Base-by-base conservation (phyloP, 1,284 basidiomycete genomes). In the Heterobasidion irregulare region DNA sequence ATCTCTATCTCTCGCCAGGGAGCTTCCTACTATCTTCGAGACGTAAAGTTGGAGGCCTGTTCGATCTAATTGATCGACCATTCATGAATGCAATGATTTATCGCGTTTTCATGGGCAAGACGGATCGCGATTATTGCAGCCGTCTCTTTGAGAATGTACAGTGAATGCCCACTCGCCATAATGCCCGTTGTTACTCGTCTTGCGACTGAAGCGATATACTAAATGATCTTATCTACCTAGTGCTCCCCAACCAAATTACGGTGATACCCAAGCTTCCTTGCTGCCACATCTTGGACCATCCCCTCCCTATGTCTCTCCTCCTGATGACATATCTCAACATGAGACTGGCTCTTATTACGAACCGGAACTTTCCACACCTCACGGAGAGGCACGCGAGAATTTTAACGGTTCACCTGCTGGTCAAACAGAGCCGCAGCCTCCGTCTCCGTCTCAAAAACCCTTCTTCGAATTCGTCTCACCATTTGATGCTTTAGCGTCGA, bases 391-490 rank as follows among this genome's bases (percentile, higher is more conserved):
- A 6, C 58, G 61, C 47, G 65, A 66, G 8, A 49, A 53, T 0
- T 56, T 62, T 36, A 62, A 64, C 34, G 34, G 26, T n/a, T 18
- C 54, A 41, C 50, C 55, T 19, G 51, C 61, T 52, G 50, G 35
- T 4, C 64, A 64, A 56, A 50, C 57, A 62, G 73, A 73, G 56
- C 78, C 75, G 53, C 76, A 76, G 47, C 72, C 77, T 9, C 82
- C 86, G 0, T 80, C 84, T 36, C 84, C 86, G 47, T 77, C 83
- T 34, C 84, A 81, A 61, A 85, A 86, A 68, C 85, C 86, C 54
- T 82, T 90, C 78, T 92, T 91, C 62, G 86, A 90, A 51, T 92
- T 89, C 59, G 76, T 86, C 55, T 90, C 88, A 54, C 84, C 89
- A 3, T 91, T 92, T 62, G 89, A 92, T 62, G 86, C 87, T 12